Conservation (phyloP, 495 filamentous ascomycete genomes). For the Aspergillus leporis region DNA sequence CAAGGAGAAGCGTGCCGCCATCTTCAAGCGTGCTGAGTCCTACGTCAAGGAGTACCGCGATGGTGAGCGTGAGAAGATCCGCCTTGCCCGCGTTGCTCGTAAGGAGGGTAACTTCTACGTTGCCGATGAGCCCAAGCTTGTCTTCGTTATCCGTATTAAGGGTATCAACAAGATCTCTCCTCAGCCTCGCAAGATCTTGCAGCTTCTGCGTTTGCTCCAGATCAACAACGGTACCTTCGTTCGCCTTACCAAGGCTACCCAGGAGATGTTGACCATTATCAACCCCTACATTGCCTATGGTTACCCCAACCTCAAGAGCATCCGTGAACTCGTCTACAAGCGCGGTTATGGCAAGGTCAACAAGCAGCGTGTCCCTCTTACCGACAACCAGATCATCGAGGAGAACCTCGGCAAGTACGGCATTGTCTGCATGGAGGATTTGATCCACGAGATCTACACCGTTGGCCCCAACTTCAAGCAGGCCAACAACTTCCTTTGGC, state of each 20-base stretch:
- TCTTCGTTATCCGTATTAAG: slow-evolving; percentile 99
- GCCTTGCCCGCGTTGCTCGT: slow-evolving; percentile 83
- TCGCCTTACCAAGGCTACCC: slow-evolving; percentile 94
- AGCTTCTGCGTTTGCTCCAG: slow-evolving; percentile 97
- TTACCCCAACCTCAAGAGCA: slow-evolving; percentile 97
- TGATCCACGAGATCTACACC: slow-evolving; percentile 99
- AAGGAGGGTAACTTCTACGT: slow-evolving; percentile 92
- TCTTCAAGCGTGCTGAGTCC: slow-evolving; percentile 99
- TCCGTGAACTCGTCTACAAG: slow-evolving; percentile 99
- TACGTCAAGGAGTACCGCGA: slow-evolving; percentile 99
- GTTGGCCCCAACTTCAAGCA: slow-evolving; percentile 99
- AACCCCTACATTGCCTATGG: slow-evolving; percentile 98
- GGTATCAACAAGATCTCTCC: slow-evolving; percentile 99
- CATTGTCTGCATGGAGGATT: slow-evolving; percentile 98
- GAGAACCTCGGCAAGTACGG: slow-evolving; percentile 94
- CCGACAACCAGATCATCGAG: slow-evolving; percentile 98
- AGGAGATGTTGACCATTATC: slow-evolving; percentile 96
- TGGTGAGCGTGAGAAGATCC: slow-evolving; percentile 96
- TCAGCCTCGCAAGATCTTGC: slow-evolving; percentile 99
- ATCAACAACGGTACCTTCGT: slow-evolving; percentile 99
- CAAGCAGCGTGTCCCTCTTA: slow-evolving; percentile 92
- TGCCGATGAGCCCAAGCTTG: slow-evolving; percentile 89
- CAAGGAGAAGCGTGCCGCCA: slow-evolving; percentile 94
- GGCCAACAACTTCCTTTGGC: slow-evolving; percentile 99
- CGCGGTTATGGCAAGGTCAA: slow-evolving; percentile 97